Evolutionary conservation across 2,329 filamentous ascomycete species (phyloP).

Genomic region (Graphium sp.): DNA sequence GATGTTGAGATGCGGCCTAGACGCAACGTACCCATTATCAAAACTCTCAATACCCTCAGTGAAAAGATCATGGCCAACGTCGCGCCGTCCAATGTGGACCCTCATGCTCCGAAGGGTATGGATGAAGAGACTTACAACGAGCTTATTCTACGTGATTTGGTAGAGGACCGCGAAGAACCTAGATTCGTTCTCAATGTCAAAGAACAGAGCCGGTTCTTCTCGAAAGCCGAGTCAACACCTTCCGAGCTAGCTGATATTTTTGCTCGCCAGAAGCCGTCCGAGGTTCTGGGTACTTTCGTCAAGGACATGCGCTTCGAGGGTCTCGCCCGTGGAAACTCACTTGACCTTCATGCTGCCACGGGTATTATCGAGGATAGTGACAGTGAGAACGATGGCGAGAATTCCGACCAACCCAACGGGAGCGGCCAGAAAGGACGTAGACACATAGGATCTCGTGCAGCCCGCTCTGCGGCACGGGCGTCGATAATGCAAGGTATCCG

Average conservation of each 20-base stretch:
- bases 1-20: conserved; percentile 80
- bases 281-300: conserved; percentile 49
- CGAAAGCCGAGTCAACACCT: conserved; percentile 32
- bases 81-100: conserved; percentile 56
- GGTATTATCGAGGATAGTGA: conserved; percentile 56
- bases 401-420: background rate
- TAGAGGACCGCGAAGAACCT: conserved; percentile 54
- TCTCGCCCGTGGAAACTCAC: conserved; percentile 27
- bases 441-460: conserved; percentile 54
- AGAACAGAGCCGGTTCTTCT: conserved; percentile 73
- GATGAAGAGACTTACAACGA: conserved; percentile 61
- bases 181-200: conserved; percentile 75
- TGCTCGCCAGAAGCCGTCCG: conserved; percentile 49
- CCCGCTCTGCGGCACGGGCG: conserved; percentile 45
- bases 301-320: conserved; percentile 39
- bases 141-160: conserved; percentile 65
- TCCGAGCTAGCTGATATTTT: conserved; percentile 35
- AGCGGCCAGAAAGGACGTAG: conserved; percentile 20
- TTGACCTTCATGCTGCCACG: conserved; percentile 46
- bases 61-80: conserved; percentile 89
- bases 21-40: conserved; percentile 71
- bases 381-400: conserved; percentile 38
- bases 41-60: conserved; percentile 75
- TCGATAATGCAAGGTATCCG: conserved; percentile 50
- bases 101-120: conserved; percentile 36